Evolutionary conservation across 352 stramenopile genomes (phyloP), one percentile per base, ranked within the genome.

Genomic region (Phytophthora ohioensis): DNA sequence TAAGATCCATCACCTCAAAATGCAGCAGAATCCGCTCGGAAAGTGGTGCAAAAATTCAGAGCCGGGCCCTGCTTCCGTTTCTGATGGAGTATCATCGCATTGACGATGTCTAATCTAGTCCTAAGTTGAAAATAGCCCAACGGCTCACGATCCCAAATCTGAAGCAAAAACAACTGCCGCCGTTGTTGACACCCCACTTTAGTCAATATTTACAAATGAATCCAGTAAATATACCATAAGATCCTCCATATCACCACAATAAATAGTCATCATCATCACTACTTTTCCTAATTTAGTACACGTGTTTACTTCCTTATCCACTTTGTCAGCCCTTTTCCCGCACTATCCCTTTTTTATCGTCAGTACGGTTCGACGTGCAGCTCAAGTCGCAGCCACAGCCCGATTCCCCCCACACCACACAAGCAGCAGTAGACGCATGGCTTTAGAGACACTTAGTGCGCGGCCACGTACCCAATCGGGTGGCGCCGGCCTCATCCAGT

Each of bases 311-410:
- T 2, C 21, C 5, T 67, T 41, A 17, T 52, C 46, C 47, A 32
- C 32, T 17, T 54, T 45, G 17, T 10, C 11, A 15, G 4, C 31
- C 31, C 34, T 46, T 7, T 66, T 74, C 67, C 54, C 27, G 48
- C n/a, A 61, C 67, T 68, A 75, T 75, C 67, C 51, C 54, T 63
- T 49, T 38, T 39, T 56, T 46, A 53, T 71, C 63, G 63, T 65
- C 63, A 59, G 55, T 58, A 21, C 21, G 21, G 0, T 13, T 30
- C 53, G n/a, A 47, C 56, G 35, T 62, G 57, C 30, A 62, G 61
- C 61, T 65, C 49, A 57, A n/a, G 35, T 9, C 5, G 34, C 8
- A 42, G 51, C 3, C 51, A 70, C 27, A 66, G 62, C 43, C 38
- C 17, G 9, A 53, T 61, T 60, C 31, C 31, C 62, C 49, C 7